Evolutionary conservation across 495 filamentous ascomycete species (phyloP), one percentile per base, ranked within the genome.

Genomic region (Trypethelium eluteriae): DNA sequence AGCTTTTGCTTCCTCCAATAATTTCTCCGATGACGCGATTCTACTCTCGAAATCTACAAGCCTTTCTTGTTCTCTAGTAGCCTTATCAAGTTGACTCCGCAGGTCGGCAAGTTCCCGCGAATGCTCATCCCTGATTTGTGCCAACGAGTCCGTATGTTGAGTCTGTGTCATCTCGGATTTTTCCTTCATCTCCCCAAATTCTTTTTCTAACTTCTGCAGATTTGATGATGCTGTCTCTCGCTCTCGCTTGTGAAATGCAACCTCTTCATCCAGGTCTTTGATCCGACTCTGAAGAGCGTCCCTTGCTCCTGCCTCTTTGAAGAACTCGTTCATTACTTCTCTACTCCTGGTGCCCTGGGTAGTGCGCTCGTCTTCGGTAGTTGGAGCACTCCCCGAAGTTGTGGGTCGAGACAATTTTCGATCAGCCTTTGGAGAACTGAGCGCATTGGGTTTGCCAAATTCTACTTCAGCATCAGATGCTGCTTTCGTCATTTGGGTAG

Each of bases 41-140:
- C 32, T 34, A 18, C 36, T 2, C 36, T 59, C 53, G 3, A 32
- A 59, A 36, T 34, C 53, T 34, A 5, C 32, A 35, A 59, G 53
- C 7, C 7, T 36, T 35, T 59, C 32, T 6, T 18, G 53, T 7
- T 36, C 53, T 36, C 32, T 59, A 10, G 5, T 32, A 36, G 53
- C 53, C 36, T 59, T 59, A 14, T 59, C 53, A 34, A 59, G 53
- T 32, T 59, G 53, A 14, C 53, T 59, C 6, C 53, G 53, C 32
- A 59, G 14, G 18, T 36, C 53, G 53, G 53, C 53, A 59, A 59
- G 53, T 59, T 59, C 53, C 10, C 53, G 53, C 11, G 53, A 59
- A 36, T 59, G 53, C 7, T 59, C 53, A 36, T 59, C 53, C 14
- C 36, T 59, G 10, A 59, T 9, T 36, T 59, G 53, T 36, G 53